These are phyloP conservation scores for Xylaria curta DNA, from an alignment of 495 filamentous ascomycete species.

Conservation along the genomic window DNA sequence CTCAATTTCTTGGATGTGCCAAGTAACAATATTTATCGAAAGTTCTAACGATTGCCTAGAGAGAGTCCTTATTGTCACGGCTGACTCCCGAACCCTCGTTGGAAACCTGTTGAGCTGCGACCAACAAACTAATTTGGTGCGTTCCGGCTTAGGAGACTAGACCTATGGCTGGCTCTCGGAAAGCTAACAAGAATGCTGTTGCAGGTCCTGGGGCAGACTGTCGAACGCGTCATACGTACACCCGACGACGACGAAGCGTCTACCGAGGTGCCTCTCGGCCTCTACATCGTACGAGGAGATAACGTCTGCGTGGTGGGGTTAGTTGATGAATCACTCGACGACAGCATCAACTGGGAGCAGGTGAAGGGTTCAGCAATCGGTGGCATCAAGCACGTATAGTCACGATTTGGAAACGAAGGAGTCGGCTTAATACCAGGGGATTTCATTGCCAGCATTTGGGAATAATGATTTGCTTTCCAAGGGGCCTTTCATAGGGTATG, in stretches of 20 bases:
- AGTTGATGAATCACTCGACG: conserved; percentile 87
- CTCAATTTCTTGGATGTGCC: not conserved
- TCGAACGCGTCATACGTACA: conserved; percentile 88
- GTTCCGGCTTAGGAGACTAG: conserved; percentile 9
- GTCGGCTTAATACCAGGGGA: not conserved
- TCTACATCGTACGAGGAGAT: conserved; percentile 93
- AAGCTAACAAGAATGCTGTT: conserved; percentile 8
- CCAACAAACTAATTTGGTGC: conserved; percentile 86
- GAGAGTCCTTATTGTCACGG: conserved; percentile 88
- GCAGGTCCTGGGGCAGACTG: conserved; percentile 75
- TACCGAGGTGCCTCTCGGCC: conserved; percentile 78
- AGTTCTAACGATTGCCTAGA: conserved; percentile 58
- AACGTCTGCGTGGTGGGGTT: conserved; percentile 92
- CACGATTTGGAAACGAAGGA: not conserved
- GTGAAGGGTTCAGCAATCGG: conserved; percentile 87
- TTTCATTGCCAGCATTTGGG: conserved; percentile 30
- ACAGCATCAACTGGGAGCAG: conserved; percentile 86
- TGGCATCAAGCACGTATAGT: conserved; percentile 70
- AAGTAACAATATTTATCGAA: not conserved
- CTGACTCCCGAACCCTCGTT: conserved; percentile 87
- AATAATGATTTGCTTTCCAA: conserved; percentile 23
- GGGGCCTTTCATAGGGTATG: conserved; percentile 41
- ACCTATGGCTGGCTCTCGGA: not conserved
- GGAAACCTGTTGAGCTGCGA: conserved; percentile 88
- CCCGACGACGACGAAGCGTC: conserved; percentile 83